phyloP scores from a whole-genome alignment of 805 yeast genomes.

The Starmerella vitae region DNA sequence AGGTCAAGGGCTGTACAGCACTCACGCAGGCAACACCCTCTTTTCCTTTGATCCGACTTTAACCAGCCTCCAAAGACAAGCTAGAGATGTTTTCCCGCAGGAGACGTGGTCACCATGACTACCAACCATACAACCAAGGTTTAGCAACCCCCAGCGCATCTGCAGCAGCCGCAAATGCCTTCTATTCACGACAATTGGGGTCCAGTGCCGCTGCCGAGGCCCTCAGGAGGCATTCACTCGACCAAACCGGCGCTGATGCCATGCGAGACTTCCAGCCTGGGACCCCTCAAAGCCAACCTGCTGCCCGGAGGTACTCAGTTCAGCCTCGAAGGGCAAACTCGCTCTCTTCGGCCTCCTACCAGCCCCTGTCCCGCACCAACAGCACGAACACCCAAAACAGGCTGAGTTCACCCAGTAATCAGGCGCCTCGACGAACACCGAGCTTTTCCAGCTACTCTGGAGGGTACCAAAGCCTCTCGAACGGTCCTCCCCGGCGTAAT shows the following conservation, averaged over 20 bases:
- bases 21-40: too few species aligned
- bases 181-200: conserved; percentile 18
- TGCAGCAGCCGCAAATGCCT: conserved; percentile 48
- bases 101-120: conserved; percentile 21
- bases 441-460: conserved; percentile 1
- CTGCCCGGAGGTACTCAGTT: neutral
- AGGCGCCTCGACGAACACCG: conserved; percentile 5
- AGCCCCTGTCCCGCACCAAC: conserved; percentile 6
- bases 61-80: too few species aligned
- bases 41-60: too few species aligned
- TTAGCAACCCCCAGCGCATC: conserved; percentile 29
- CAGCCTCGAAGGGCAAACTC: conserved; percentile 20
- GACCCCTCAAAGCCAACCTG: neutral
- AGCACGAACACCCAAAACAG: neutral
- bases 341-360: conserved; percentile 13
- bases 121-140: conserved; percentile 25
- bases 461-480: neutral
- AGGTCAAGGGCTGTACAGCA: too few species aligned
- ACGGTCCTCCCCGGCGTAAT: conserved; percentile 8
- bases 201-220: conserved; percentile 30
- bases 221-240: conserved; percentile 25
- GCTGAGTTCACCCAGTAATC: neutral
- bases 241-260: conserved; percentile 19
- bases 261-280: conserved; percentile 17
- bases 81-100: conserved; percentile 16